Evolutionary conservation across 192 early-diverging fungal species (phyloP), one percentile per base, ranked within the genome.

Genomic region (Lobosporangium transversale): DNA sequence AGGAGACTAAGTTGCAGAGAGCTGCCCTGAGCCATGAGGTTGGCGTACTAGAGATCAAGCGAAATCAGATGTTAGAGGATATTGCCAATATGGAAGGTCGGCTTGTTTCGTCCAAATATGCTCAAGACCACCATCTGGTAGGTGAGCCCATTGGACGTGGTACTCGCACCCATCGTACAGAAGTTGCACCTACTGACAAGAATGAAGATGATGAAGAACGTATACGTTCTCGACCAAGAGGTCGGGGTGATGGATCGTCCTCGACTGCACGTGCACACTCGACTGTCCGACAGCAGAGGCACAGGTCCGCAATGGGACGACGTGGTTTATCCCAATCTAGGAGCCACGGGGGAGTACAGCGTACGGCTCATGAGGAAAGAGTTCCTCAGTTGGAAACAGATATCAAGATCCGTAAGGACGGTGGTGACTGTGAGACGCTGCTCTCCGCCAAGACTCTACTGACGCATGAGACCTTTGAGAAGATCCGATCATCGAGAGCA

Each of bases 361-460:
- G n/a, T n/a, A 10, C 37, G 8, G 37, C 14, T 7, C 8, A 7
- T 14, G 14, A 10, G 14, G 24, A 7, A 6, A 65, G 33, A 2
- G 58, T 75, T 15, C 71, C 62, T 21, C 71, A 75, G 8, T 23
- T 75, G 31, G 71, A 66, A 35, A 58, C 71, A 1, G 71, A 66
- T 12, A 66, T 66, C 45, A 35, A 27, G 43, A 62, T 75, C 18
- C 56, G 52, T 29, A 37, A 51, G 37, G 63, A 75, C 27, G 71
- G 71, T 0, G 17, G 48, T 24, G 17, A 24, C 2, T 45, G 57
- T 0, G 63, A 75, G 58, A 66, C 62, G n/a, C 33, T 75, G 14
- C 45, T 75, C 30, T 61, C 49, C 18, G 53, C 51, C 43, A 75
- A 60, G 35, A 66, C 62, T 0, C n/a, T 75, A 20, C 29, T 75